Evolutionary conservation across 805 yeast species (phyloP).

Genomic region (Starmerella etchellsii): DNA sequence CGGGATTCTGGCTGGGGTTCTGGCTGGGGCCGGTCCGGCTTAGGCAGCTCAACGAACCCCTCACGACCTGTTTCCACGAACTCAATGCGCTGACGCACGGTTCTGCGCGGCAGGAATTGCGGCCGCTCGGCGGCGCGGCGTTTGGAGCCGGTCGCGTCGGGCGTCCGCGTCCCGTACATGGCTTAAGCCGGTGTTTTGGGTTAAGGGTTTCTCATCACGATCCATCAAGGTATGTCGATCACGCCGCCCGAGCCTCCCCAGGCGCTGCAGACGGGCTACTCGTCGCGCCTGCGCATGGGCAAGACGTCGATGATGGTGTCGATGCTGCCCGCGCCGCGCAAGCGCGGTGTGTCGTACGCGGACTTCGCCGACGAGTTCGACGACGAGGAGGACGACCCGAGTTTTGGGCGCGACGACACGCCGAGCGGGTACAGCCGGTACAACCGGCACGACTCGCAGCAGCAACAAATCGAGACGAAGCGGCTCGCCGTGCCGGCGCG

Average conservation of each 20-base stretch:
- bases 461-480: slow-evolving; percentile 24
- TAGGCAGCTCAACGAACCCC: too few relatives aligned
- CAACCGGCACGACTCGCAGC: slow-evolving; percentile 18
- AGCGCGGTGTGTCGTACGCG: slow-evolving; percentile 70
- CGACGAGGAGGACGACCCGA: slow-evolving; percentile 34
- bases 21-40: too few relatives aligned
- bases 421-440: slow-evolving; percentile 9
- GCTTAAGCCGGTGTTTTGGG: too few relatives aligned
- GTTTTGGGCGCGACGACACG: slow-evolving; percentile 18
- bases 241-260: slow-evolving; percentile 40
- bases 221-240: too few relatives aligned
- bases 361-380: slow-evolving; percentile 61
- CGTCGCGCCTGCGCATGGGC: slow-evolving; percentile 57
- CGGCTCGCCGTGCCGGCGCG: slow-evolving; percentile 33
- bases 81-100: too few relatives aligned
- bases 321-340: slow-evolving; percentile 61
- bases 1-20: too few relatives aligned
- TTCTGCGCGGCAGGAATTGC: too few relatives aligned
- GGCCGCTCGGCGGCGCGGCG: too few relatives aligned
- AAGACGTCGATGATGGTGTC: slow-evolving; percentile 61
- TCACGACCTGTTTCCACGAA: too few relatives aligned
- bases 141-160: too few relatives aligned
- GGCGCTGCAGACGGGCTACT: slow-evolving; percentile 64
- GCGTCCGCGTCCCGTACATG: too few relatives aligned
- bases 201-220: too few relatives aligned